Percentiles rank a stretch among this genome's conserved stretches.
Evolutionary conservation across 257 asterid genomes (phyloP).

Genomic region (Fraxinus quadrangulata): DNA sequence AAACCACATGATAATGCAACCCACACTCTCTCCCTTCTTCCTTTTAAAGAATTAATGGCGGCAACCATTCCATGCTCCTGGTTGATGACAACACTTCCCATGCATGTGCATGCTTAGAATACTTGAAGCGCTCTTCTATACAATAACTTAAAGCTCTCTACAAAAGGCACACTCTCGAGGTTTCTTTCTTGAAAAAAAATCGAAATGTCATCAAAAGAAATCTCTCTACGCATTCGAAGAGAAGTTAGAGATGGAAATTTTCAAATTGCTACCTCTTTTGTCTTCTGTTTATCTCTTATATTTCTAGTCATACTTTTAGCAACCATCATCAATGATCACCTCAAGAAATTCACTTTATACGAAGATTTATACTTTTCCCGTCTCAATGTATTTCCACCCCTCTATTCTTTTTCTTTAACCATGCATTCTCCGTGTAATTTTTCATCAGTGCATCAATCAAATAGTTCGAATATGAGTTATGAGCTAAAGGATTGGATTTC

Average conservation of each 20-base stretch:
- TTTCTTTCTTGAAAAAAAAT: background rate
- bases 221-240: slow-evolving; percentile 39
- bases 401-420: slow-evolving; percentile 23
- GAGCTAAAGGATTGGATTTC: slow-evolving; percentile 30
- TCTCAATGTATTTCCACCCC: slow-evolving; percentile 46
- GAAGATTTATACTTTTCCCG: slow-evolving; percentile 58
- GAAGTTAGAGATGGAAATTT: slow-evolving; percentile 43
- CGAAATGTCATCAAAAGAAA: slow-evolving; percentile 40
- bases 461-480: background rate
- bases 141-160: background rate
- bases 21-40: too few relatives aligned
- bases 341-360: slow-evolving; percentile 44
- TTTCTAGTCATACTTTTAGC: slow-evolving; percentile 49
- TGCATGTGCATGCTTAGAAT: background rate
- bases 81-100: background rate
- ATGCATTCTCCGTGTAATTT: slow-evolving; percentile 24
- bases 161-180: background rate
- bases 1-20: too few relatives aligned
- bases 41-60: too few relatives aligned
- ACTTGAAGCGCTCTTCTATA: too few relatives aligned
- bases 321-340: slow-evolving; percentile 53
- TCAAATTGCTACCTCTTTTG: slow-evolving; percentile 49
- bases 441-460: slow-evolving; percentile 26
- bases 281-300: slow-evolving; percentile 46
- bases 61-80: background rate